phyloP scores from a whole-genome alignment of 139 green algal species.

The Chlorella sp. region DNA sequence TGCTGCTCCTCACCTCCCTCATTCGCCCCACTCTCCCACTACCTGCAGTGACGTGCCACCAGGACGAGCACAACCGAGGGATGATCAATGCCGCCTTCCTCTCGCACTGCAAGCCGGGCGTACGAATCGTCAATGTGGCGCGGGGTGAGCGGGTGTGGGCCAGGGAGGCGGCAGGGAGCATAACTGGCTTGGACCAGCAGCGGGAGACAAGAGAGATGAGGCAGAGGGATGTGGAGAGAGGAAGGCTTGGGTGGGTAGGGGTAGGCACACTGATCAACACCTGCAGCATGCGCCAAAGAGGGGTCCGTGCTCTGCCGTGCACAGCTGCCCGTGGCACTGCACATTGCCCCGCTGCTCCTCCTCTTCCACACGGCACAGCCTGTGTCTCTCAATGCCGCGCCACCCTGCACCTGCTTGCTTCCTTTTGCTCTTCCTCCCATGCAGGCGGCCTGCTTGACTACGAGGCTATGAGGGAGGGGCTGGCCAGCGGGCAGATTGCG shows the following conservation, averaged over 20 bases:
- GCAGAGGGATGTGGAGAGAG: background rate
- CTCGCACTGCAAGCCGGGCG: conserved; percentile 49
- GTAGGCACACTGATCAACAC: too few species aligned
- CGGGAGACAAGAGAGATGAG: background rate
- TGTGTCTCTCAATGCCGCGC: background rate
- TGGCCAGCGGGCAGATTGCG: conserved; percentile 56
- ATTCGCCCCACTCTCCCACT: too few species aligned
- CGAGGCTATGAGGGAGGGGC: conserved; percentile 42
- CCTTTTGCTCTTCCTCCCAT: background rate
- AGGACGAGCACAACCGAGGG: conserved; percentile 44
- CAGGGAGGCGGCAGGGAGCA: background rate
- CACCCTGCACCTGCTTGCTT: background rate
- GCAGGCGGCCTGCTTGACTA: conserved; percentile 72
- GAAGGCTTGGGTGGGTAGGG: background rate
- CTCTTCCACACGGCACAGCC: too few species aligned
- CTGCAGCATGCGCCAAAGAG: background rate
- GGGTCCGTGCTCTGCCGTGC: background rate
- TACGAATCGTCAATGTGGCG: conserved; percentile 72
- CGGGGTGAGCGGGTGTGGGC: conserved; percentile 31
- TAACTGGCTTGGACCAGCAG: background rate
- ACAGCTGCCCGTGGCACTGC: background rate
- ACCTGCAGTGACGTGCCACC: conserved; percentile 54
- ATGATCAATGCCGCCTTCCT: conserved; percentile 63
- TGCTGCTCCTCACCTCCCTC: background rate
- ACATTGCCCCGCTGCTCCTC: background rate